Conservation (phyloP, 176 grass and related monocot genomes). For the Triticum aestivum region DNA sequence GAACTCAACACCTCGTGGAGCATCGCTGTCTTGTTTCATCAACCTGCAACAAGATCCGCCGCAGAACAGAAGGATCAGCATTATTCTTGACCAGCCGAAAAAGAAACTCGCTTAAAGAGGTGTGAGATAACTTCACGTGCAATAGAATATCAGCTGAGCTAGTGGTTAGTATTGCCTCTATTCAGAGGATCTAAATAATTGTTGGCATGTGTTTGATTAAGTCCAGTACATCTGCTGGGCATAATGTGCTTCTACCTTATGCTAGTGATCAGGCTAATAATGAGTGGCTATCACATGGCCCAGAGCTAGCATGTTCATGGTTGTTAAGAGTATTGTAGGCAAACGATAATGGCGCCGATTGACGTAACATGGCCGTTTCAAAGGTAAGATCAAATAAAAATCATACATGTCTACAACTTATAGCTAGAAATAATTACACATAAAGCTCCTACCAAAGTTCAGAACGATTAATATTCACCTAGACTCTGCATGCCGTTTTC, state of each 20-base stretch:
- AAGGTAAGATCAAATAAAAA: neutral
- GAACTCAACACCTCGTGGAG: constrained; percentile 16
- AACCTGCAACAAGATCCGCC: constrained; percentile 6
- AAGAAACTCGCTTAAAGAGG: neutral
- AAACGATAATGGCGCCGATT: neutral
- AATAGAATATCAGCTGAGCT: neutral
- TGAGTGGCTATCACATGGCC: neutral
- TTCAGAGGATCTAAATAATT: neutral
- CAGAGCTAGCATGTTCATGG: neutral
- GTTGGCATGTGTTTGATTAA: constrained; percentile 9
- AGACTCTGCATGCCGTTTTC: neutral
- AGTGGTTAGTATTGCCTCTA: neutral
- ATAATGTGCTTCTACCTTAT: neutral
- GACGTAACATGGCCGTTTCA: neutral
- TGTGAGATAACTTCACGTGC: neutral
- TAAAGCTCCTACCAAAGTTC: neutral
- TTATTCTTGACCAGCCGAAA: constrained; percentile 5
- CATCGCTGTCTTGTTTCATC: constrained; percentile 26
- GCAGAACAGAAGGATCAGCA: neutral
- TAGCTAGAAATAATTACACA: neutral
- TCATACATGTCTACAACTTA: neutral
- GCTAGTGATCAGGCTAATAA: neutral
- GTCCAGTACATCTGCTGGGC: neutral
- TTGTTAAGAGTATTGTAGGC: neutral
- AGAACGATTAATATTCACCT: neutral